A percentile compares a stretch with the other conserved stretches of the same genome.
These are phyloP conservation scores for Mycotypha africana DNA, from an alignment of 371 early-diverging fungal genomes.

Conservation along the genomic window DNA sequence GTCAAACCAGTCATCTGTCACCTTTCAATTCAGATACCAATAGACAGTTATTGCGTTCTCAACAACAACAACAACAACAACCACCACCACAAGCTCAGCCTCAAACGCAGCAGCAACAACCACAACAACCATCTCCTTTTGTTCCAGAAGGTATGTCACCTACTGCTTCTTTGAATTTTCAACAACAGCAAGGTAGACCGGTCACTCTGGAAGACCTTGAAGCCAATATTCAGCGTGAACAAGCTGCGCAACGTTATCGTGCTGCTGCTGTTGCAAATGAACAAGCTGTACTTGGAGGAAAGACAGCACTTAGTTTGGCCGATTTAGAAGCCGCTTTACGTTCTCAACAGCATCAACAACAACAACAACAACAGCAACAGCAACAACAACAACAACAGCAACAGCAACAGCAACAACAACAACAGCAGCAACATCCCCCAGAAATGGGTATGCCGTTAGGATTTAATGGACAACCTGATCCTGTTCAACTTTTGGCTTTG, in stretches of 20 bases:
- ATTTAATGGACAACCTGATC: conserved; percentile 17
- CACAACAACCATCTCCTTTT: conserved; percentile 1
- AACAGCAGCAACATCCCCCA: conserved; percentile 2
- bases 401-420: conserved; percentile 3
- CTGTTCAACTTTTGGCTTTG: conserved; percentile 24
- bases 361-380: neutral
- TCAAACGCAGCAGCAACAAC: conserved; percentile 2
- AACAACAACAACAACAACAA: conserved; percentile 22
- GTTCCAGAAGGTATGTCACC: conserved; percentile 16
- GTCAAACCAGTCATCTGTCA: conserved; percentile 12
- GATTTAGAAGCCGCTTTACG: conserved; percentile 65
- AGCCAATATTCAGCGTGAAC: conserved; percentile 46
- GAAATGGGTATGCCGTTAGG: conserved; percentile 11
- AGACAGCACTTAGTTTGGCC: conserved; percentile 55
- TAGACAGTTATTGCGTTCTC: conserved; percentile 12
- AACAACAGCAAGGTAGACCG: conserved; percentile 21
- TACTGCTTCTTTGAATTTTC: conserved; percentile 14
- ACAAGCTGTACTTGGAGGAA: conserved; percentile 10
- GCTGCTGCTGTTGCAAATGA: conserved; percentile 23
- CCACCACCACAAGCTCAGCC: conserved; percentile 21
- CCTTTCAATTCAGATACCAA: conserved; percentile 19
- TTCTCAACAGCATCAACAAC: neutral
- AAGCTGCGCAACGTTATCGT: conserved; percentile 16
- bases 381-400: conserved; percentile 9
- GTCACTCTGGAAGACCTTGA: conserved; percentile 53